Conservation (phyloP, 106 monocot genomes). For the Allium fistulosum region DNA sequence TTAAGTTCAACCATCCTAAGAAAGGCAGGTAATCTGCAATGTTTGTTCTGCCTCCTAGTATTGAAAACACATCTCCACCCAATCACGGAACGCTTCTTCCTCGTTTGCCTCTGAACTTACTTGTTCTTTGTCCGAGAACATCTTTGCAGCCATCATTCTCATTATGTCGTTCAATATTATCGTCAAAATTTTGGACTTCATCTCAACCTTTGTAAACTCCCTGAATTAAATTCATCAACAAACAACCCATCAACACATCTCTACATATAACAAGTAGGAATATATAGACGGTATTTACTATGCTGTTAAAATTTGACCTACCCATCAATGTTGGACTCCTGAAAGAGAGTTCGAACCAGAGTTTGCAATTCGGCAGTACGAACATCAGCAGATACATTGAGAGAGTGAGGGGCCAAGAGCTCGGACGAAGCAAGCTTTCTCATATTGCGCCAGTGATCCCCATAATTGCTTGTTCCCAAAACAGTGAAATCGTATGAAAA, state of each 20-base stretch:
- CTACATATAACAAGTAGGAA: too few species aligned
- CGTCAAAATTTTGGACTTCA: constrained; percentile 34
- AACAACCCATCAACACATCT: too few species aligned
- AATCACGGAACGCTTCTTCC: constrained; percentile 19
- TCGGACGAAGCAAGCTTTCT: constrained; percentile 33
- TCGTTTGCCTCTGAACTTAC: too few species aligned
- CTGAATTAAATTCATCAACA: too few species aligned
- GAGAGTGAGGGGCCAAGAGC: constrained; percentile 35
- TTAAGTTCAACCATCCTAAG: constrained; percentile 23
- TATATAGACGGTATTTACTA: too few species aligned
- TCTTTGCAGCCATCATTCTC: constrained; percentile 15
- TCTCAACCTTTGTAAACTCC: constrained; percentile 14
- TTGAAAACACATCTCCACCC: constrained; percentile 27
- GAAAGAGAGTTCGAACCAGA: too few species aligned
- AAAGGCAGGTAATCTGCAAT: constrained; percentile 22
- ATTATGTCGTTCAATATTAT: constrained; percentile 29
- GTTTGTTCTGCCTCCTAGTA: constrained; percentile 10
- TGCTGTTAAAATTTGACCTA: too few species aligned
- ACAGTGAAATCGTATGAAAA: constrained; percentile 26
- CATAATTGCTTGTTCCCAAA: constrained; percentile 26
- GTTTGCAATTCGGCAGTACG: constrained; percentile 11
- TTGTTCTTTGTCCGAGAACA: too few species aligned
- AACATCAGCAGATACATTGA: constrained; percentile 9
- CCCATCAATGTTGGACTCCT: too few species aligned
- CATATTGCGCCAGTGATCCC: constrained; percentile 54